A percentile compares a stretch with the other conserved stretches of the same genome.
These are phyloP conservation scores for Diplodia mutila DNA, from an alignment of 2,329 filamentous ascomycete species.

Conservation along the genomic window DNA sequence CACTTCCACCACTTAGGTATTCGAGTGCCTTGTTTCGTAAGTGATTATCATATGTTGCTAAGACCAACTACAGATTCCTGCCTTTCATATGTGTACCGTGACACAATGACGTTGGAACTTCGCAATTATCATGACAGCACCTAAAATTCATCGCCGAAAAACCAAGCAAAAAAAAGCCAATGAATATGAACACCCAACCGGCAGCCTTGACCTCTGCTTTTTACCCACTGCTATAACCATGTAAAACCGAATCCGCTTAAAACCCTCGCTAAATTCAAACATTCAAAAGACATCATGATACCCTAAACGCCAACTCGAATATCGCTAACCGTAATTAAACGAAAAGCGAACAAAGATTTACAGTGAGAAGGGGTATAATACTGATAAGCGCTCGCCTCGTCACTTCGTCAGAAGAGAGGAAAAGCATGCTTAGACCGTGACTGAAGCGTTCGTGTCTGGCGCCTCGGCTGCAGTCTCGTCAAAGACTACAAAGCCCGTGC, in stretches of 20 bases:
- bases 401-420: slow-evolving; percentile 5
- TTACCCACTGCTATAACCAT: background rate
- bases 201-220: slow-evolving; percentile 15
- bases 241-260: background rate
- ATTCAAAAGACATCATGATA: background rate
- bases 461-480: slow-evolving; percentile 15
- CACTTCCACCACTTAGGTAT: background rate
- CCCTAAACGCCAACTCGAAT: background rate
- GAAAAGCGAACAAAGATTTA: slow-evolving; percentile 1
- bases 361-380: slow-evolving; percentile 25
- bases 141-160: background rate
- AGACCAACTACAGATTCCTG: slow-evolving; percentile 3
- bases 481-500: slow-evolving; percentile 7
- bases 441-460: background rate
- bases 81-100: background rate
- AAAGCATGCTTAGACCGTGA: background rate
- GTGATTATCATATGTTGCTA: slow-evolving; percentile 7
- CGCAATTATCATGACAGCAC: slow-evolving; percentile 2
- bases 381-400: slow-evolving; percentile 17
- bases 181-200: slow-evolving; percentile 7
- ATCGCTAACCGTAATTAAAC: background rate
- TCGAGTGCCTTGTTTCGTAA: background rate
- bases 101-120: background rate
- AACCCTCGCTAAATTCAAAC: slow-evolving; percentile 1
- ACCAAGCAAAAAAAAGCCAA: background rate